Conservation (phyloP, 345 rosid species). For the Ceriops zippeliana region DNA sequence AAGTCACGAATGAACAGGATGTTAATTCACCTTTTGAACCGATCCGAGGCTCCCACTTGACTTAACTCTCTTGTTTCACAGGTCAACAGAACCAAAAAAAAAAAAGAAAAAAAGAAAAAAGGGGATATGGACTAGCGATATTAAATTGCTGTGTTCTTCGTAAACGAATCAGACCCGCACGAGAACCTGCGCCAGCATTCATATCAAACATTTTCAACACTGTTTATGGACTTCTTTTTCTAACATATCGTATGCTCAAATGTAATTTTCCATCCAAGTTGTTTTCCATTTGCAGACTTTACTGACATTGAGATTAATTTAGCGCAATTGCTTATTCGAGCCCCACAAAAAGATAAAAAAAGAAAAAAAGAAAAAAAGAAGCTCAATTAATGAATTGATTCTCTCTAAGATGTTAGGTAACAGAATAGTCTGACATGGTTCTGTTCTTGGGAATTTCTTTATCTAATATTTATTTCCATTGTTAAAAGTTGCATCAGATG, state of each 20-base stretch:
- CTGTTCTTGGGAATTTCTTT: slow-evolving; percentile 2
- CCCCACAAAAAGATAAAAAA: neutral
- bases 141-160: too few species aligned
- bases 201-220: neutral
- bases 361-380: neutral
- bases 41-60: too few species aligned
- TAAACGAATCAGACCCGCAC: neutral
- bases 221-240: neutral
- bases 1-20: too few species aligned
- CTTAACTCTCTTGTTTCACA: too few species aligned
- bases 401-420: neutral
- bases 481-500: too few species aligned
- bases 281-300: neutral
- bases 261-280: neutral
- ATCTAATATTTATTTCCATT: neutral
- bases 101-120: too few species aligned
- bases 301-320: neutral
- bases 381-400: neutral
- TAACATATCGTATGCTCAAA: neutral
- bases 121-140: too few species aligned
- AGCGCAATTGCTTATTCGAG: neutral
- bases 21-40: too few species aligned
- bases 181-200: neutral
- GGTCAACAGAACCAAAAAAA: too few species aligned
- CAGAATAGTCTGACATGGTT: neutral